These are phyloP conservation scores for Dactylellina leptospora DNA, from an alignment of 2,329 filamentous ascomycete species.

Conservation along the genomic window DNA sequence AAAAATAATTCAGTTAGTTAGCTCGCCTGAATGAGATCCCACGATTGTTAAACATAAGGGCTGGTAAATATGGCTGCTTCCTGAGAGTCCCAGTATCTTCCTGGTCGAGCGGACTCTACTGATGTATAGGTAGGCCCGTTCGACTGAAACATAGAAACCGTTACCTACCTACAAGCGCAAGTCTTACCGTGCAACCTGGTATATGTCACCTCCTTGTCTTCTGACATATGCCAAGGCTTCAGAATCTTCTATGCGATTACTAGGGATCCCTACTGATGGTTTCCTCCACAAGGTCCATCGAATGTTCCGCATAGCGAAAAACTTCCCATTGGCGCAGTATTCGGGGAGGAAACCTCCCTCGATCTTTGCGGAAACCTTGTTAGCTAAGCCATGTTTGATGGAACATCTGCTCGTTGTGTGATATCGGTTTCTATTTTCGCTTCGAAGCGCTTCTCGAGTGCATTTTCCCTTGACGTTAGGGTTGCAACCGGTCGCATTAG, in stretches of 20 bases:
- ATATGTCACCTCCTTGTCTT: slow-evolving; percentile 12
- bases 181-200: slow-evolving; percentile 33
- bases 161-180: slow-evolving; percentile 34
- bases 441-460: not conserved
- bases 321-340: not conserved
- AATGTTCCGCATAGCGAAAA: slow-evolving; percentile 2
- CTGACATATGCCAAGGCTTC: slow-evolving; percentile 36
- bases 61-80: not conserved
- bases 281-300: not conserved
- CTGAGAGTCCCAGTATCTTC: not conserved
- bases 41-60: no score
- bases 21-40: slow-evolving; percentile 4
- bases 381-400: not conserved
- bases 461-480: slow-evolving; percentile 14
- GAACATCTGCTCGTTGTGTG: slow-evolving; percentile 11
- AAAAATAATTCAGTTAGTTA: slow-evolving; percentile 20
- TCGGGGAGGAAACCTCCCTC: slow-evolving; percentile 17
- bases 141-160: slow-evolving; percentile 9
- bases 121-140: no score
- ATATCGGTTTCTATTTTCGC: not conserved
- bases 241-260: no score
- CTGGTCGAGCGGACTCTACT: slow-evolving; percentile 7
- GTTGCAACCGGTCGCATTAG: slow-evolving; percentile 52
- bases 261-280: slow-evolving; percentile 1
- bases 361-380: slow-evolving; percentile 12